phyloP scores from a whole-genome alignment of 176 grass and related monocot genomes.

The Otatea glauca region DNA sequence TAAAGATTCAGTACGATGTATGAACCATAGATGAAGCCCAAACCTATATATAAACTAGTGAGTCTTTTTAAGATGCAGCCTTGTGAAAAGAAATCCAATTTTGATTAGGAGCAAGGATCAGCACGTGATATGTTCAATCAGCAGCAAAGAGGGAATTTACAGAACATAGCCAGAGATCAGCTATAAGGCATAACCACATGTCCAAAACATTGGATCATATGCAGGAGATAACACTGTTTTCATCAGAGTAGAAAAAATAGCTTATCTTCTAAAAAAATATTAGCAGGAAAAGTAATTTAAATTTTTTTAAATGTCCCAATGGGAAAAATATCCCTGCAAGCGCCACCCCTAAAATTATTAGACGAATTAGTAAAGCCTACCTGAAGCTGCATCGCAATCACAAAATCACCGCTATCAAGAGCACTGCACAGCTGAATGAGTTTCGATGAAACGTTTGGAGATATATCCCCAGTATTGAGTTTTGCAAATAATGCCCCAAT shows the following conservation, averaged over 20 bases:
- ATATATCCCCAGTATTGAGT: slow-evolving; percentile 89
- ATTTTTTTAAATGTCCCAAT: too few species aligned
- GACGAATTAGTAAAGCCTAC: slow-evolving; percentile 42
- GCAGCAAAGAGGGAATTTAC: slow-evolving; percentile 7
- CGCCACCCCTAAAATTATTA: neutral
- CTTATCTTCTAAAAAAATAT: neutral
- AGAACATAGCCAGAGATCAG: neutral
- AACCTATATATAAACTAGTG: neutral
- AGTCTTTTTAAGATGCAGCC: neutral
- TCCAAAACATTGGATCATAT: slow-evolving; percentile 1
- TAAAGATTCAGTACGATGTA: neutral
- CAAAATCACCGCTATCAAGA: slow-evolving; percentile 77
- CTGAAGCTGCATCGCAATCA: slow-evolving; percentile 83
- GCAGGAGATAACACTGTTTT: neutral
- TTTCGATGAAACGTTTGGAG: slow-evolving; percentile 88
- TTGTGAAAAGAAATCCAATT: neutral
- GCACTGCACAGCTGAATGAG: slow-evolving; percentile 83
- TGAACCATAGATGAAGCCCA: neutral
- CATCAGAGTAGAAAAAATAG: neutral
- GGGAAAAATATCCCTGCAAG: neutral
- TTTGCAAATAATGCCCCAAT: slow-evolving; percentile 88
- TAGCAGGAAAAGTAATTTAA: neutral
- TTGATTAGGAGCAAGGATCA: neutral
- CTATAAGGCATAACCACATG: neutral
- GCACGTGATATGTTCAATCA: neutral